Percentiles rank a stretch among this genome's conserved stretches.
Conservation (phyloP, 345 rosid species). For the Barbarea vulgaris region DNA sequence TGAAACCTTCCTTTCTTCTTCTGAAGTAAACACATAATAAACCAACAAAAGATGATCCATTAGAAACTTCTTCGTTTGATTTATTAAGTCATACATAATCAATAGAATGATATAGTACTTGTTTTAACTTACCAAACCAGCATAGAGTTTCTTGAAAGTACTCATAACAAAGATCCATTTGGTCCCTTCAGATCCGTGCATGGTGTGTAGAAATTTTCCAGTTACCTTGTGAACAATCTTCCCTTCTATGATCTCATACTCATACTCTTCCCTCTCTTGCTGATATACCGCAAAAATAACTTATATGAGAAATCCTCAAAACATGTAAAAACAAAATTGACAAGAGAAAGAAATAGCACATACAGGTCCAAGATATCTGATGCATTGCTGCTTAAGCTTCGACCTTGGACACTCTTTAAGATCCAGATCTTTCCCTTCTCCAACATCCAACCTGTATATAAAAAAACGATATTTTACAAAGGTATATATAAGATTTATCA, state of each 20-base stretch:
- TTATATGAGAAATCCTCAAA: background rate
- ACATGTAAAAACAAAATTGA: background rate
- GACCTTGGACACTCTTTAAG: slow-evolving; percentile 65
- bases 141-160: slow-evolving; percentile 71
- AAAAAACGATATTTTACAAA: background rate
- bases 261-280: slow-evolving; percentile 91
- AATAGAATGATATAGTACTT: background rate
- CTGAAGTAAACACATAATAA: slow-evolving; percentile 49
- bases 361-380: slow-evolving; percentile 93
- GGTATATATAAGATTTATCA: background rate
- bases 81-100: background rate
- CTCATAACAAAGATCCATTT: slow-evolving; percentile 96
- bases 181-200: slow-evolving; percentile 43
- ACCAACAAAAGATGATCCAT: slow-evolving; percentile 1
- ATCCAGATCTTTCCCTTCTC: slow-evolving; percentile 79
- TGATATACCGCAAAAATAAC: slow-evolving; percentile 31
- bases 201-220: slow-evolving; percentile 59
- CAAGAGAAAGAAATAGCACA: slow-evolving; percentile 29
- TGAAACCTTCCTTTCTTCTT: slow-evolving; percentile 93
- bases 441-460: slow-evolving; percentile 79
- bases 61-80: background rate
- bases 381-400: slow-evolving; percentile 75
- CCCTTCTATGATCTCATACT: slow-evolving; percentile 62
- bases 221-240: slow-evolving; percentile 65
- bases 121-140: slow-evolving; percentile 60